phyloP scores from a whole-genome alignment of 2,329 filamentous ascomycete genomes.

The Neofusicoccum laricinum region DNA sequence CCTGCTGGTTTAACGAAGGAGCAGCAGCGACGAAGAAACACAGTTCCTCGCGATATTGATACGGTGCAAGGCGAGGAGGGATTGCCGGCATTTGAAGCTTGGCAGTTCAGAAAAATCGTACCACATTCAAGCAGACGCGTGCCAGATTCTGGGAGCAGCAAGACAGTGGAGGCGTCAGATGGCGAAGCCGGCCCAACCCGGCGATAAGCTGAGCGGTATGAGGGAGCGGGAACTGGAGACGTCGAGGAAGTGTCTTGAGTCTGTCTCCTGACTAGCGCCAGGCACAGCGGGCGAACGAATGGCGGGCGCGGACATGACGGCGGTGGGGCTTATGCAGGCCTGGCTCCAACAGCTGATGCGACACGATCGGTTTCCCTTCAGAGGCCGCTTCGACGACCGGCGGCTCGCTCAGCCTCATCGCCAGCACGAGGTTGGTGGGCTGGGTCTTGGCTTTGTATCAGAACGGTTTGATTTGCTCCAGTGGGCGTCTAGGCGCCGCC shows the following conservation, averaged over 20 bases:
- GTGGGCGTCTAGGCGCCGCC: neutral
- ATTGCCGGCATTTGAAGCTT: constrained; percentile 12
- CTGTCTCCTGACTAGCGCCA: constrained; percentile 9
- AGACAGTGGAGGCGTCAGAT: neutral
- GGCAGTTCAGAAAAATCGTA: neutral
- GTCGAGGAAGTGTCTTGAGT: constrained; percentile 8
- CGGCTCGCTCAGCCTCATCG: neutral
- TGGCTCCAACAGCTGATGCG: neutral
- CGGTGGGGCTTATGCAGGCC: neutral
- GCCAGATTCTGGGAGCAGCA: neutral
- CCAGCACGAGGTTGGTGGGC: neutral
- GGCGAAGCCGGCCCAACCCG: neutral
- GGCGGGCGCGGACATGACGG: neutral
- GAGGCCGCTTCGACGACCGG: neutral
- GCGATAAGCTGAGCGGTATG: neutral
- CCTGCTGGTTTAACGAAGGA: neutral
- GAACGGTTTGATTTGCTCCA: neutral
- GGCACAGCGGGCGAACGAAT: neutral
- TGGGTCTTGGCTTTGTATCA: neutral
- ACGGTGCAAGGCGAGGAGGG: neutral
- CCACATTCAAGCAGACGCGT: neutral
- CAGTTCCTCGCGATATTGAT: neutral
- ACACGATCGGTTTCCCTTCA: neutral
- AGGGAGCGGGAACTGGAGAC: neutral
- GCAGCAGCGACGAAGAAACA: neutral